Base-by-base conservation (phyloP, 805 yeast species). In the Saturnispora hagleri region DNA sequence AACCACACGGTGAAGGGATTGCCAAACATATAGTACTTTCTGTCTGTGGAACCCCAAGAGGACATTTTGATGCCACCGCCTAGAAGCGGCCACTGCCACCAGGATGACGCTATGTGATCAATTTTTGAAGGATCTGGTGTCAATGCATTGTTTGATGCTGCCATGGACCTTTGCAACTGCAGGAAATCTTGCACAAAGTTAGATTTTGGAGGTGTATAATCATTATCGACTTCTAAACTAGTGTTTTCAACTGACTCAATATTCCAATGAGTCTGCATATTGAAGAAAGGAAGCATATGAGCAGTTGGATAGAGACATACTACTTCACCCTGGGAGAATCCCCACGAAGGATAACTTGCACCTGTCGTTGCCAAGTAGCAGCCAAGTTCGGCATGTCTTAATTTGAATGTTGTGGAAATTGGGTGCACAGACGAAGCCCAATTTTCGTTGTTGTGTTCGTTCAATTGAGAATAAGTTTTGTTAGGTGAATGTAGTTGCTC, bases 281-380 rank as follows among this genome's bases (percentile, higher is more conserved):
- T 89, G 4, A 53, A 47, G 15, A 51, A 53, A 10, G 60, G 56
- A 5, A 50, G 24, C 1, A 58, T 17, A 15, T 51, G 43, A 50
- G 72, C 71, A 10, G 66, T 56, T 0, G 78, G 66, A 6, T 71
- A 62, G 57, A 79, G 79, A 67, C 95, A 86, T 7, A 82, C 78
- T 42, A 86, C 87, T 67, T 86, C 95, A 56, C 96, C 96, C 73
- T 93, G 99, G 65, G 89, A 80, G 78, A 91, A 93, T 20, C 99
- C 99, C 99, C 99, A 93, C 17, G 81, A 82, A 18, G 99, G 99
- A 63, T 90, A 82, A 24, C 79, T 66, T 58, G 73, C 70, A 44
- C 97, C 97, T 10, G 93, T 76, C 13, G 91, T 86, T 58, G 90
- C 86, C 63, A 93, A 72, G 67, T 89, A 90, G 67, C 97, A 95